These are phyloP conservation scores for Yarrowia hollandica DNA, from an alignment of 805 yeast species.

Conservation along the genomic window DNA sequence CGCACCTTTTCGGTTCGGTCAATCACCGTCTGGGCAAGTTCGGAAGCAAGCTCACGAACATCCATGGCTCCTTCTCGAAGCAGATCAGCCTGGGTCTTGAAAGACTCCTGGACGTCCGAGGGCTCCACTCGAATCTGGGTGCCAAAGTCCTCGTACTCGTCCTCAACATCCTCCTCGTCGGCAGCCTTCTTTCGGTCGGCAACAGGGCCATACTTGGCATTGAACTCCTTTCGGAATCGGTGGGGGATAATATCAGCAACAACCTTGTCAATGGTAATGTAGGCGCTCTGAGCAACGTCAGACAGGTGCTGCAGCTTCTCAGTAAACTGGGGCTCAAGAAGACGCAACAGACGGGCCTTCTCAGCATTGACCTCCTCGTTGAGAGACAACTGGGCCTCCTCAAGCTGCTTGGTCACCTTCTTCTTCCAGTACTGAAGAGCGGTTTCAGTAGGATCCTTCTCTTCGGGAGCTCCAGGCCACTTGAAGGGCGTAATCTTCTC, in stretches of 20 bases:
- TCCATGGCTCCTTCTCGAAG: constrained; percentile 35
- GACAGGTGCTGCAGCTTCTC: constrained; percentile 32
- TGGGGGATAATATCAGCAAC: constrained; percentile 95
- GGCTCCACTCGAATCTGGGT: constrained; percentile 30
- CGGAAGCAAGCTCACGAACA: constrained; percentile 34
- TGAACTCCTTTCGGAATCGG: constrained; percentile 76
- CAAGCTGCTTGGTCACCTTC: constrained; percentile 34
- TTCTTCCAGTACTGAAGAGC: constrained; percentile 34
- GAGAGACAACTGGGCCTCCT: constrained; percentile 35
- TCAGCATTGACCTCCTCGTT: constrained; percentile 36
- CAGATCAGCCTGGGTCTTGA: constrained; percentile 34
- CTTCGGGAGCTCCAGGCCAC: constrained; percentile 12
- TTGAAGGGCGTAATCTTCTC: constrained; percentile 25
- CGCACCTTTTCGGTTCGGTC: constrained; percentile 35
- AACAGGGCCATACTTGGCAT: constrained; percentile 44
- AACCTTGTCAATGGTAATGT: constrained; percentile 40
- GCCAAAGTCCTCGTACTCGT: constrained; percentile 14
- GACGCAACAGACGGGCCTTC: constrained; percentile 32
- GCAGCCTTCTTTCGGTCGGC: constrained; percentile 11
- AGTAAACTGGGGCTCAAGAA: constrained; percentile 35
- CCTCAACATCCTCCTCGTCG: constrained; percentile 12
- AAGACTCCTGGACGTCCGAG: constrained; percentile 32
- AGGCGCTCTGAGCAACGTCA: constrained; percentile 2
- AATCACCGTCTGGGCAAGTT: constrained; percentile 34
- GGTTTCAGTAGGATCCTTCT: constrained; percentile 2